A percentile compares a stretch with the other conserved stretches of the same genome.
phyloP scores from a whole-genome alignment of 2,329 filamentous ascomycete species.

The Lachnellula hyalina region DNA sequence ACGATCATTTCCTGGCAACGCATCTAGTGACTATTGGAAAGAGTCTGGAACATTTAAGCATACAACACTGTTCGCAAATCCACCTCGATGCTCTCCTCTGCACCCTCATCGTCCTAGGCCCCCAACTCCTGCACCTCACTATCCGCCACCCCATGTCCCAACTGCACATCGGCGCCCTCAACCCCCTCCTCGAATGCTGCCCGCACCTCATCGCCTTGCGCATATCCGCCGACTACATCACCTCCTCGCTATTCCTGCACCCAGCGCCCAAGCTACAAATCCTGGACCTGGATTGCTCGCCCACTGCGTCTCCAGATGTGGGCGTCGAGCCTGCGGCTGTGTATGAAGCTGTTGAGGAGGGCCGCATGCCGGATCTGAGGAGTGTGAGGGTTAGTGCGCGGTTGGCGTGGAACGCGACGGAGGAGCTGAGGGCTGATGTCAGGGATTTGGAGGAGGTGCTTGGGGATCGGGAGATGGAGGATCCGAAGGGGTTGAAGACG shows the following conservation, averaged over 20 bases:
- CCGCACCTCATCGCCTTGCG: slow-evolving; percentile 24
- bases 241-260: slow-evolving; percentile 20
- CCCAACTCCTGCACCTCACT: slow-evolving; percentile 26
- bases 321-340: slow-evolving; percentile 18
- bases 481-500: slow-evolving; percentile 21
- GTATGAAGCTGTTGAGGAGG: slow-evolving; percentile 27
- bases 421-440: slow-evolving; percentile 18
- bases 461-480: slow-evolving; percentile 26
- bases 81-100: slow-evolving; percentile 16
- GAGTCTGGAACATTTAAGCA: slow-evolving; percentile 25
- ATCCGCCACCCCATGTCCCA: slow-evolving; percentile 31
- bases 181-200: slow-evolving; percentile 22
- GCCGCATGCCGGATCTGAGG: slow-evolving; percentile 23
- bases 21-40: slow-evolving; percentile 21
- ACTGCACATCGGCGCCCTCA: slow-evolving; percentile 20
- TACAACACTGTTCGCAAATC: slow-evolving; percentile 30
- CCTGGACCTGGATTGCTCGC: slow-evolving; percentile 31
- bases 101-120: slow-evolving; percentile 21
- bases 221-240: slow-evolving; percentile 31
- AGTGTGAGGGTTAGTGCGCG: slow-evolving; percentile 29
- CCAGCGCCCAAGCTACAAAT: slow-evolving; percentile 20
- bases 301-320: slow-evolving; percentile 23
- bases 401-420: slow-evolving; percentile 28
- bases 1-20: slow-evolving; percentile 24
- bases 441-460: slow-evolving; percentile 26